Base-by-base conservation (phyloP, 108 stramenopile genomes). In the Stephanodiscus triporus region DNA sequence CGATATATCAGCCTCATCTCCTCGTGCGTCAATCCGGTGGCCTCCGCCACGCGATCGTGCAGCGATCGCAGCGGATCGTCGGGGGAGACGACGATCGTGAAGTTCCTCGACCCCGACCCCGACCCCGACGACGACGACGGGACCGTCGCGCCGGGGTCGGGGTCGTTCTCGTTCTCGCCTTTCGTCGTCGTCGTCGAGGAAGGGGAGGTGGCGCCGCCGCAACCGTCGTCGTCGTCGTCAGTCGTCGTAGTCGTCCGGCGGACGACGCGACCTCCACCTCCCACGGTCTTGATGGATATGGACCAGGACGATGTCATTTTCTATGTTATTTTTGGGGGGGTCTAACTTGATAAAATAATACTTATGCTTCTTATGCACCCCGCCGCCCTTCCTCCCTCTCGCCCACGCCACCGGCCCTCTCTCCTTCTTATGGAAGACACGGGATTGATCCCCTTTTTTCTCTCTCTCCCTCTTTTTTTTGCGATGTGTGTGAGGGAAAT, bases 1-100 rank as follows among this genome's bases (percentile, higher is more conserved):
- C 92, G 82, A 63, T 95, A 95, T 72, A 95, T 95, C 54, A 95
- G 61, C 1, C 92, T 67, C 67, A 93, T 92, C 66, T 89, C 87
- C 63, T 63, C 71, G 4, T 82, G 81, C 64, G 79, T 77, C 66
- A 95, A 76, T n/a, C 94, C 94, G 9, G 94, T 93, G 5, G 73
- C 71, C 10, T 53, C 61, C 65, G 88, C 76, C 54, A 95, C 92
- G 65, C 83, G 63, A 0, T 79, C 63, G 22, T 86, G 70, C 26
- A 93, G 66, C 0, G 73, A 76, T 11, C 43, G 64, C 6, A 95
- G 43, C 0, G 74, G 48, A 45, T 91, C 91, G 45, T 91, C 85
- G 23, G 94, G 94, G 26, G 76, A 57, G 7, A 95, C 85, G 20
- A 37, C 14, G 6, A 95, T 67, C 10, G 61, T 64, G 73, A 95